Base-by-base conservation (phyloP, 169 alveolate genomes). In the Eimeria tenella region DNA sequence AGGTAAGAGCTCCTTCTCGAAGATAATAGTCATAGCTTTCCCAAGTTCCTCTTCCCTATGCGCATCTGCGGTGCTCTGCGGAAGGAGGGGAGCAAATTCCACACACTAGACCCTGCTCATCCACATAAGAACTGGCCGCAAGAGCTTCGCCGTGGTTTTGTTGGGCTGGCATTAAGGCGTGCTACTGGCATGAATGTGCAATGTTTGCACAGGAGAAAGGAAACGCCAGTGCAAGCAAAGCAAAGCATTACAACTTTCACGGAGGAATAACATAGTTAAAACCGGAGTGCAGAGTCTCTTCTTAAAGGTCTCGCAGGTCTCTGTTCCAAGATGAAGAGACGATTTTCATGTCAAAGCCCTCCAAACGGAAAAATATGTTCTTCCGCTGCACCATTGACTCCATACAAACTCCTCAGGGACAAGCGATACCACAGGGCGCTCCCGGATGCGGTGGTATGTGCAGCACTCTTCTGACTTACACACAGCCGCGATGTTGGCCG, bases 21-120 rank as follows among this genome's bases (percentile, higher is more conserved):
- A n/a, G 42, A 68, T 31, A n/a, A n/a, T 17, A 68, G 81, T 15
- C 79, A 84, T 53, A 62, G 75, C 75, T 13, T 56, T 3, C 5
- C 62, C 79, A 62, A 5, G 42, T 10, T 49, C 17, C 52, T 31
- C 65, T 50, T 84, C 65, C 52, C 31, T 19, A 21, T 55, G 23
- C 56, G 90, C 90, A 82, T 58, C 79, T 62, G 91, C 21, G 79
- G 91, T n/a, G 91, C 75, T 60, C 31, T 81, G 74, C 17, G 55
- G 56, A 25, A 55, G 25, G 65, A 42, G 10, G 50, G 58, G 60
- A 84, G 62, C 91, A 42, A 15, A 2, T 42, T 3, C 42, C 25
- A 81, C 25, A 15, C 90, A 31, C 25, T 7, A 17, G 52, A 55
- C 23, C 65, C 53, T 23, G 62, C 4, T 9, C 52, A 62, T 10